Evolutionary conservation across 495 filamentous ascomycete species (phyloP), one percentile per base, ranked within the genome.

Genomic region (Hypoxylon subgilvum): DNA sequence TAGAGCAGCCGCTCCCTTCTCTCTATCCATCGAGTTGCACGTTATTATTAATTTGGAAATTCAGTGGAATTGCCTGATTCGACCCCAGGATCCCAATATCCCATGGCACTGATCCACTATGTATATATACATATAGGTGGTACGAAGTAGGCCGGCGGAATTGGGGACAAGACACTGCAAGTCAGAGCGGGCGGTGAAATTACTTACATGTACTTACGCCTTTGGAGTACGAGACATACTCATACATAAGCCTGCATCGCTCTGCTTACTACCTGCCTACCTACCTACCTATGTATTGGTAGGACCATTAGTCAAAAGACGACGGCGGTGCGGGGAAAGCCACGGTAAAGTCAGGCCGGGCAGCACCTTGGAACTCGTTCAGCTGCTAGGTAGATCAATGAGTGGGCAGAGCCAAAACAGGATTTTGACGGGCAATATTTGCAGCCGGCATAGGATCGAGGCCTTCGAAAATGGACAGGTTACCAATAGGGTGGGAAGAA

Each of bases 321-420:
- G 25, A 34, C 10, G 28, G 35, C 39, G 22, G 44, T 46, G 31
- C 42, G 52, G 54, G 54, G 49, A 64, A 61, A 25, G 43, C 38
- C 55, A 46, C 25, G 32, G 49, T 46, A 34, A 48, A 40, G 43
- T 41, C 39, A 32, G 46, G 27, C 40, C 39, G 54, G 51, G 44
- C 44, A 43, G 25, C 45, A 51, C 49, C 12, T 18, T 55, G 48
- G n/a, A n/a, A 44, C 17, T 58, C 12, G 43, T 41, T 59, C 54
- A 59, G 61, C 61, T 64, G 61, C 56, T 51, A 50, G 39, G n/a
- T 52, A 44, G 38, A 12, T 45, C 23, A 18, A 40, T n/a, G n/a
- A n/a, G n/a, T n/a, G n/a, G 30, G 48, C 17, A 43, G 27, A 31
- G 23, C 53, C 38, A 47, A 59, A 64, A 50, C 61, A 53, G 50